Evolutionary conservation across 2,329 filamentous ascomycete species (phyloP), one percentile per base, ranked within the genome.

Genomic region (Rhinocladiella mackenziei): DNA sequence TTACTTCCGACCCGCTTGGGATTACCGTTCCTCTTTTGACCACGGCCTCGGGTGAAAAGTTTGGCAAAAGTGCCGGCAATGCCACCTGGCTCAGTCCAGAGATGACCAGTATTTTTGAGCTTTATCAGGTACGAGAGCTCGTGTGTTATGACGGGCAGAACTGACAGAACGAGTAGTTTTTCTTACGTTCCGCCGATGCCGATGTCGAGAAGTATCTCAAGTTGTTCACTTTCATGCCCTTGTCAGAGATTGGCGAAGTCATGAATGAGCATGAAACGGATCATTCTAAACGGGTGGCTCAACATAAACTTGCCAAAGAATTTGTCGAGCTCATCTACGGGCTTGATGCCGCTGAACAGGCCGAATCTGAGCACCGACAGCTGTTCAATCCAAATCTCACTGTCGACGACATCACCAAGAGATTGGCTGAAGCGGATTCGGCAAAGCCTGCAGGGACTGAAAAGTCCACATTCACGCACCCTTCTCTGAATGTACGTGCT

Each of bases 41-140:
- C 0, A 89, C 91, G 39, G 74, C 86, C 1, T 78, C 85, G 1
- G 92, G 92, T 13, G 80, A 80, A 61, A 98, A 98, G 65, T 89
- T 97, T 57, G 92, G 92, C 39, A 98, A 98, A 70, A 94, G 83
- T 51, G 85, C 88, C 2, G 91, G 89, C 18, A 97, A 97, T 63
- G 89, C 91, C 2, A 68, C 98, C 25, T 98, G 92, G 92, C 76
- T 98, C 2, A 88, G 96, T 63, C 74, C 75, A 40, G 81, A 83
- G 57, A 78, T 88, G 76, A 94, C 91, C 1, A 81, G 77, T 20
- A 71, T 81, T 0, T 96, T 91, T 59, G 88, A 97, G 45, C 73
- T 97, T 1, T 97, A 97, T 63, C 78, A 80, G 58, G 77, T 80
- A 61, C 42, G 67, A 58, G 14, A n/a, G 11, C 8, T 31, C 14